Evolutionary conservation across 495 filamentous ascomycete genomes (phyloP).

Genomic region (Cercophora newfieldiana): DNA sequence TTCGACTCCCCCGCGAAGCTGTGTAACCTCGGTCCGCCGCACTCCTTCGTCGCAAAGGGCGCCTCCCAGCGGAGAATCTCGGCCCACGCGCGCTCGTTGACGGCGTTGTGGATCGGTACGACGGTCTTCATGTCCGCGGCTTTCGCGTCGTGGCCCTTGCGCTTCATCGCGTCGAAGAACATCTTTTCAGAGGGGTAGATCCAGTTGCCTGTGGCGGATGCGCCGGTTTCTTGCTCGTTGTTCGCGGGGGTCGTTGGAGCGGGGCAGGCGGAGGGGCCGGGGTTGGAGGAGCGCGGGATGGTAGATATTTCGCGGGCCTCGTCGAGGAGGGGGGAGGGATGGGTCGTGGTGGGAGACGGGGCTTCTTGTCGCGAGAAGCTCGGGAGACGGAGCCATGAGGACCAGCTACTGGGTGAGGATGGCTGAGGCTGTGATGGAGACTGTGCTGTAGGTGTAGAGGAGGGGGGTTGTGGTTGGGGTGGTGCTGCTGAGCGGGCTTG

Average conservation of each 20-base stretch:
- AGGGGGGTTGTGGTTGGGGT: conserved; percentile 1
- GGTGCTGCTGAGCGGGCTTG: conserved; percentile 38
- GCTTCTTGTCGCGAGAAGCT: conserved; percentile 29
- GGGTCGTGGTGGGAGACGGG: conserved; percentile 24
- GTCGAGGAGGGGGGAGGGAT: conserved; percentile 28
- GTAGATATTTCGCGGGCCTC: conserved; percentile 34
- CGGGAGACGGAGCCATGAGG: conserved; percentile 30
- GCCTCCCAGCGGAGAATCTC: conserved; percentile 85
- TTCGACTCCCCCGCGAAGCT: conserved; percentile 78
- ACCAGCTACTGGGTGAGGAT: conserved; percentile 18
- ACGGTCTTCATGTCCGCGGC: conserved; percentile 80
- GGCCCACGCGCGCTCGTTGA: conserved; percentile 85
- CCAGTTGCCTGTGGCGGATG: conserved; percentile 78
- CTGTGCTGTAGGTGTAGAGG: not conserved
- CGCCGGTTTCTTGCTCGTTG: conserved; percentile 70
- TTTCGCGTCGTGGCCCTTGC: conserved; percentile 62
- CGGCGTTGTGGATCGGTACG: conserved; percentile 97
- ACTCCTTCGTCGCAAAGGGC: conserved; percentile 53
- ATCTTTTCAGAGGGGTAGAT: conserved; percentile 93
- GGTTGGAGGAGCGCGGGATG: conserved; percentile 67
- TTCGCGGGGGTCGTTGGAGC: conserved; percentile 60
- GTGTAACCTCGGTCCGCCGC: conserved; percentile 78
- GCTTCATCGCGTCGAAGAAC: conserved; percentile 93
- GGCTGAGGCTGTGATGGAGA: not conserved
- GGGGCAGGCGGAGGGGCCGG: conserved; percentile 63